Evolutionary conservation across 768 basidiomycete species (phyloP), one percentile per base, ranked within the genome.

Genomic region (Pleurotus platypus): DNA sequence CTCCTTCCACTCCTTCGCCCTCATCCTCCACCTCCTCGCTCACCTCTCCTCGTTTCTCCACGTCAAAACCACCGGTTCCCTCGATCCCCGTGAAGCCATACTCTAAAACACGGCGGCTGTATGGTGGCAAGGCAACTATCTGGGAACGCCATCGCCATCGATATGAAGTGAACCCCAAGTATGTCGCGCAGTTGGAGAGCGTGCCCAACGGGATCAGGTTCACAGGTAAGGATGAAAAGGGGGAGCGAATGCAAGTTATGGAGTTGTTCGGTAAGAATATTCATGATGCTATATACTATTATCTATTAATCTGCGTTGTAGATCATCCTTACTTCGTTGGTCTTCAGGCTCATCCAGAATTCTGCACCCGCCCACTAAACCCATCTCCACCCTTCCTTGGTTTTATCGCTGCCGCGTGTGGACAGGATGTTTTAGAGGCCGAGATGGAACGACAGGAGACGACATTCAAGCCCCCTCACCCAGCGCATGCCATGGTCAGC

Each of bases 61-160:
- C n/a, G 0, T n/a, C 42, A 45, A 45, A 45, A 22, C 42, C 42
- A 3, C 38, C 22, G 15, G 27, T 51, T 0, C 47, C 13, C n/a
- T 50, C 49, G 27, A 15, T 24, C 6, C 49, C 51, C 22, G 51
- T 42, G 15, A 42, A 54, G 20, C 51, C 69, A 15, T 92, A 88
- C 87, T 88, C 86, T 47, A 84, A 83, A 59, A 74, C 81, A 20
- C 80, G 94, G 30, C 82, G 82, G 68, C 74, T 99, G 66, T 99
- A 98, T 67, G 97, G 88, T 12, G 88, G 88, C 15, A 80, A 78
- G 1, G 80, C 77, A 20, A 89, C 80, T 66, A 91, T 93, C 61
- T 98, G 95, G 95, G 97, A 99, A 75, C 78, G 97, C 48, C 97
- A 98, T 70, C 82, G 96, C 46, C 97, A 98, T 73, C 81, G 96